Conservation (phyloP, 306 rosid species). For the Citrullus amarus region DNA sequence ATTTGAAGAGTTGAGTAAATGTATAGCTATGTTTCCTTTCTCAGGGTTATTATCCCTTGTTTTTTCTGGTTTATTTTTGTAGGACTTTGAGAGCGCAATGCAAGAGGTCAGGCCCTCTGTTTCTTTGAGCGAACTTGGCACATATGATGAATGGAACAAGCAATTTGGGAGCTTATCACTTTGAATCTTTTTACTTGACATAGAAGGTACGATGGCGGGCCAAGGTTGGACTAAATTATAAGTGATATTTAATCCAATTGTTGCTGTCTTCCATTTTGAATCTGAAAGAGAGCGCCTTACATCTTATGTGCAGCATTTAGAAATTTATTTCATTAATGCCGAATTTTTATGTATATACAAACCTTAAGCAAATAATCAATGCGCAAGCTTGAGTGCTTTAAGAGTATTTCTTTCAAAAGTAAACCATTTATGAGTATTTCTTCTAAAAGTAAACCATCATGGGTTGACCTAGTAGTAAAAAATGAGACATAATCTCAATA, state of each 20-base stretch:
- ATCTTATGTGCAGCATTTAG: background rate
- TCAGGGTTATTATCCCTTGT: slow-evolving; percentile 7
- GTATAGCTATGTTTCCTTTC: background rate
- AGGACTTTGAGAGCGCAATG: slow-evolving; percentile 67
- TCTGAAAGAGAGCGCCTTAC: background rate
- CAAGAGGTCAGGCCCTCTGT: slow-evolving; percentile 87
- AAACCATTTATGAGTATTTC: background rate
- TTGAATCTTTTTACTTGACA: background rate
- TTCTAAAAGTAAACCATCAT: background rate
- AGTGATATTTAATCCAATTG: background rate
- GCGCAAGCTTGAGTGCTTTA: background rate
- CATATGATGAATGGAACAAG: slow-evolving; percentile 71
- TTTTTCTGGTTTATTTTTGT: background rate
- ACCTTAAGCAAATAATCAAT: background rate
- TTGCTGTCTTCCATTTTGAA: background rate
- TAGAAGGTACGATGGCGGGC: background rate
- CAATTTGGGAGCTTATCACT: slow-evolving; percentile 53
- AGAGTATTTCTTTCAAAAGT: background rate
- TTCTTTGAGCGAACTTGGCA: slow-evolving; percentile 52
- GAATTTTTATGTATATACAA: background rate
- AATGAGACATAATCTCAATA: too few relatives aligned
- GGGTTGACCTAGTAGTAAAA: too few relatives aligned
- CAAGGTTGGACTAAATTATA: background rate
- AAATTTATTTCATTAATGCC: background rate
- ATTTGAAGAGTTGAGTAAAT: background rate